Conservation (phyloP, 2,329 filamentous ascomycete species). For the Aureobasidium musti region DNA sequence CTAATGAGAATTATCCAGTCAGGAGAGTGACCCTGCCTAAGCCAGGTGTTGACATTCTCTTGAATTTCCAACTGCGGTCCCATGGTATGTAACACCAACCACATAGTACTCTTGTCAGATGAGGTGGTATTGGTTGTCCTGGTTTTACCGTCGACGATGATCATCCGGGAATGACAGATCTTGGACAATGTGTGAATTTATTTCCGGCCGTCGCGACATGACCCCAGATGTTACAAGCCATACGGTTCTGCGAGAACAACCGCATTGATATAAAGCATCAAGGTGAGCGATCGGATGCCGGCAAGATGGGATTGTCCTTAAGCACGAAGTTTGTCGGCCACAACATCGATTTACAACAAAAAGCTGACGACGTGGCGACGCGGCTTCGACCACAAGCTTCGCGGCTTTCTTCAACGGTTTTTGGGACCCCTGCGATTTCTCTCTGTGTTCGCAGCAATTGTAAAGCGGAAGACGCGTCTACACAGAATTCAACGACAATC, state of each 20-base stretch:
- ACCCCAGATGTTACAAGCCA: too few relatives aligned
- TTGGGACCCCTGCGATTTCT: too few relatives aligned
- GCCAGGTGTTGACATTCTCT: too few relatives aligned
- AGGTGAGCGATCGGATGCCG: background rate
- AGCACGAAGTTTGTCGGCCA: background rate
- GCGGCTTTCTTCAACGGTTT: conserved; percentile 8
- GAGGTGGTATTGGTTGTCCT: too few relatives aligned
- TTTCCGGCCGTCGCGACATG: background rate
- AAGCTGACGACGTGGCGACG: conserved; percentile 11
- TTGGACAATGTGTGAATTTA: too few relatives aligned
- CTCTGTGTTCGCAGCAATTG: background rate
- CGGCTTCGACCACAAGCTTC: background rate
- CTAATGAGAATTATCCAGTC: too few relatives aligned
- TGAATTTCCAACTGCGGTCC: too few relatives aligned
- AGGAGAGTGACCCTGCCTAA: too few relatives aligned
- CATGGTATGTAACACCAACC: too few relatives aligned
- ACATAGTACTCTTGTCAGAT: too few relatives aligned
- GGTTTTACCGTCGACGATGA: background rate
- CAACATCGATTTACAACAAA: conserved; percentile 6
- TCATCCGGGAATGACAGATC: background rate
- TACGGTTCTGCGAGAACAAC: too few relatives aligned
- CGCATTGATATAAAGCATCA: background rate
- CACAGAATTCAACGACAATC: background rate
- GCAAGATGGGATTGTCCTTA: background rate
- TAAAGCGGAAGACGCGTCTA: background rate